Evolutionary conservation across 2,329 filamentous ascomycete genomes (phyloP), one percentile per base, ranked within the genome.

Genomic region (Magnaporthiopsis poae): DNA sequence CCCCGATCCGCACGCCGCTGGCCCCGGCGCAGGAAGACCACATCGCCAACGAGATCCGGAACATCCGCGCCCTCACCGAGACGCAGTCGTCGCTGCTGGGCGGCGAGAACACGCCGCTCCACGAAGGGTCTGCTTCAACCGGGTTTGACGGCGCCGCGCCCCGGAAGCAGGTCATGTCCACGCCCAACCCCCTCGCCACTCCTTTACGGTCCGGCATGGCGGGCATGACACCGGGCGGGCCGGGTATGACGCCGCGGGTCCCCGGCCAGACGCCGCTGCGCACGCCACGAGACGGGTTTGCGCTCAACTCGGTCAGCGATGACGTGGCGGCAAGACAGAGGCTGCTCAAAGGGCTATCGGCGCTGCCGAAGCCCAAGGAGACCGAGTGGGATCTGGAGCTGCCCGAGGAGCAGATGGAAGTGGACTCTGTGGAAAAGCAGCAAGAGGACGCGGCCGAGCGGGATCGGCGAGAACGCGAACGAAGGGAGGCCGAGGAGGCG

Each of bases 41-140:
- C 70, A 95, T 99, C 68, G 92, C 94, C 70, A 99, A 98, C 75
- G 95, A 99, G 77, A 94, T 98, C 69, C 88, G 89, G 67, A 98
- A 99, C 75, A 96, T 97, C 63, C 87, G 90, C 70, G 91, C 95
- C 9, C 81, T 97, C 64, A 98, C 92, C 0, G 90, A 96, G 74
- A 98, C 94, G 0, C 91, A 98, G 72, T 98, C 95, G 27, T 96
- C 91, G 12, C 81, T 99, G 11, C 82, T 99, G 0, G 95, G 95
- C 68, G 95, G 94, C 18, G 95, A 99, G 70, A 98, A 98, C 72
- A 93, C 92, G 0, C 91, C 92, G 61, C 82, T 99, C 13, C 86
- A 92, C 67, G 91, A 96, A 73, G 92, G 92, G 7, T 80, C 84
- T 61, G 88, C 86, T 3, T 96, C 93, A 13, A 96, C 93, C 8